Percentiles rank a stretch among this genome's conserved stretches.
Conservation (phyloP, 1,139 yeast species). For the Taiozyma sp. region DNA sequence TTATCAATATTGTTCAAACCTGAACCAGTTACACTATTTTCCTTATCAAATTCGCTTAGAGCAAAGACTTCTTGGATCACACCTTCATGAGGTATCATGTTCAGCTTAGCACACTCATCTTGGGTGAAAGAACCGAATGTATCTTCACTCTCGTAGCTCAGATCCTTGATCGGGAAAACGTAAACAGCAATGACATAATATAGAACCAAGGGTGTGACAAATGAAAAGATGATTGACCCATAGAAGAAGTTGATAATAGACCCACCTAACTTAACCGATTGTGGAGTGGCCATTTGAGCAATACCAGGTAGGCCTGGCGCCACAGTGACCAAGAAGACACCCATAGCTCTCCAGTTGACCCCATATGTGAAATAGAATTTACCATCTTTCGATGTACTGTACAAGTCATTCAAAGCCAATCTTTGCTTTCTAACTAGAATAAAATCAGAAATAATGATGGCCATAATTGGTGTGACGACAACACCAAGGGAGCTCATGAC, state of each 20-base stretch:
- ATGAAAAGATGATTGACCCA: conserved; percentile 22
- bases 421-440: conserved; percentile 26
- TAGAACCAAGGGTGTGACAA: conserved; percentile 18
- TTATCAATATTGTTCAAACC: background rate
- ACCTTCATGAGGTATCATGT: conserved; percentile 16
- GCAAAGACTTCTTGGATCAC: conserved; percentile 11
- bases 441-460: conserved; percentile 30
- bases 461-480: conserved; percentile 31
- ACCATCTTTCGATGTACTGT: conserved; percentile 25
- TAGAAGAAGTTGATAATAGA: conserved; percentile 19
- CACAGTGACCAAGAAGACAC: conserved; percentile 21
- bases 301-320: conserved; percentile 27
- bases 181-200: conserved; percentile 18
- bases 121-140: conserved; percentile 22
- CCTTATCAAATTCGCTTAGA: conserved; percentile 1
- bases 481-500: conserved; percentile 34
- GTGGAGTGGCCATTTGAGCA: conserved; percentile 23
- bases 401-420: conserved; percentile 28
- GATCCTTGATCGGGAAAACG: conserved; percentile 20
- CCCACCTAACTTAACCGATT: conserved; percentile 12
- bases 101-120: conserved; percentile 21
- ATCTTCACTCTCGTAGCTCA: conserved; percentile 20
- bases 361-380: conserved; percentile 28
- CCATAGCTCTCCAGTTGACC: conserved; percentile 24
- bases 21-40: background rate